Evolutionary conservation across 2,329 filamentous ascomycete genomes (phyloP), one percentile per base, ranked within the genome.

Genomic region (Elsinoe ampelina): DNA sequence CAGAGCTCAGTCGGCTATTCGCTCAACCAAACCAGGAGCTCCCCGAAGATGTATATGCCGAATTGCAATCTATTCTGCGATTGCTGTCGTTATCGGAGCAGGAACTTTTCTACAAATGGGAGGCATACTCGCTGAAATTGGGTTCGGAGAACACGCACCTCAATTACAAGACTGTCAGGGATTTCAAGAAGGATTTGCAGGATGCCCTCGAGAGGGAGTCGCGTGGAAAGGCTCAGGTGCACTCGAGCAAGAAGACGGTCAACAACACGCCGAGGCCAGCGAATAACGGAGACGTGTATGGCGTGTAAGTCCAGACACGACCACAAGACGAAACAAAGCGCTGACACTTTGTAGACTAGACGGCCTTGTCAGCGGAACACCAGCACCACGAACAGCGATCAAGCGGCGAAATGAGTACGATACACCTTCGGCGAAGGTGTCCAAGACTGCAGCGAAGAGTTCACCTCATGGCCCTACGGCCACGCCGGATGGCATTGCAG

Each of bases 71-170:
- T 58, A 95, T 95, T 68, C 80, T 93, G 74, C 84, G 85, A 56
- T 78, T 97, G 59, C 89, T 96, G 72, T 83, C 83, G 48, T 80
- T 97, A 59, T 82, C 84, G 13, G 79, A 84, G 34, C 85, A 97
- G 70, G 93, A 97, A 68, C 78, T 97, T 22, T 96, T 89, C 72
- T 96, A 89, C 82, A 97, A 97, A 78, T 98, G 93, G 93, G 93
- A 98, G 71, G 92, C 90, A 0, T 97, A 96, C 77, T 91, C 87
- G 71, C 86, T 98, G 69, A 95, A 92, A 72, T 90, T 97, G 84
- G 89, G 91, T 20, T 75, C 82, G 48, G 89, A 95, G 57, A 86
- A 89, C 58, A 84, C 84, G 60, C 84, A 79, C 59, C 73, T 88
- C 60, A 82, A 86, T 48, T 77, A 95, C 41, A 81, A 86, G 36